A percentile compares a stretch with the other conserved stretches of the same genome.
phyloP scores from a whole-genome alignment of 257 asterid genomes.

The Gentiana dahurica region DNA sequence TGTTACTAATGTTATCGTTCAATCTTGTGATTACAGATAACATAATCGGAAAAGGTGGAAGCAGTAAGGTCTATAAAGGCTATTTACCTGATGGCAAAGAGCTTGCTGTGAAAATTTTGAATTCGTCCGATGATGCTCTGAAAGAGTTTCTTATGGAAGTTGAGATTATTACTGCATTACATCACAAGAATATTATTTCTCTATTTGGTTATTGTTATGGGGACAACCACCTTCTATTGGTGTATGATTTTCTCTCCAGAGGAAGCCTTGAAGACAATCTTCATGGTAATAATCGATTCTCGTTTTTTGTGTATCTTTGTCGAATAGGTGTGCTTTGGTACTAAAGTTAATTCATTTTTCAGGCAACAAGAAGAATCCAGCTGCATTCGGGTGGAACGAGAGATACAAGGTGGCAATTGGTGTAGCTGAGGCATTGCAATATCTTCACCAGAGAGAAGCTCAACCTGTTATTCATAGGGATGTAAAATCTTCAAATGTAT shows the following conservation, averaged over 20 bases:
- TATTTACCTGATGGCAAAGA: slow-evolving; percentile 79
- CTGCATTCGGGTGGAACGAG: slow-evolving; percentile 57
- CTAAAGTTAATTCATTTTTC: slow-evolving; percentile 5
- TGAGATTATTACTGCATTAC: slow-evolving; percentile 71
- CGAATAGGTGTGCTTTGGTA: neutral
- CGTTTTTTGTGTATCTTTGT: no score
- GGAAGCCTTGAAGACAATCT: slow-evolving; percentile 99
- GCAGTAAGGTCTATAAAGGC: slow-evolving; percentile 83
- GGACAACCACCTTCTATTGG: slow-evolving; percentile 63
- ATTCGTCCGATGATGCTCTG: slow-evolving; percentile 59
- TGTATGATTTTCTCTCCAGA: slow-evolving; percentile 73
- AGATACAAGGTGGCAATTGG: slow-evolving; percentile 81
- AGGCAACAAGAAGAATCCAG: slow-evolving; percentile 49
- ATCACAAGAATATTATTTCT: slow-evolving; percentile 85
- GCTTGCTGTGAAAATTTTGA: slow-evolving; percentile 86
- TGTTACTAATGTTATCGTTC: neutral
- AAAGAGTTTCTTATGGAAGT: slow-evolving; percentile 75
- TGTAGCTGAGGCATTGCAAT: slow-evolving; percentile 87
- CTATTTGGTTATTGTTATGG: slow-evolving; percentile 91
- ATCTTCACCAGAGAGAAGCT: slow-evolving; percentile 67
- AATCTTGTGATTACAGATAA: slow-evolving; percentile 37
- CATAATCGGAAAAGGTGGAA: slow-evolving; percentile 90
- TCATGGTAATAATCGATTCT: slow-evolving; percentile 40
- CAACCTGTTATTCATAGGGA: slow-evolving; percentile 86
- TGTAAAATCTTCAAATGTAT: slow-evolving; percentile 87